A percentile compares a stretch with the other conserved stretches of the same genome.
phyloP scores from a whole-genome alignment of 2,329 filamentous ascomycete genomes.

The Hypoxylon sp. region DNA sequence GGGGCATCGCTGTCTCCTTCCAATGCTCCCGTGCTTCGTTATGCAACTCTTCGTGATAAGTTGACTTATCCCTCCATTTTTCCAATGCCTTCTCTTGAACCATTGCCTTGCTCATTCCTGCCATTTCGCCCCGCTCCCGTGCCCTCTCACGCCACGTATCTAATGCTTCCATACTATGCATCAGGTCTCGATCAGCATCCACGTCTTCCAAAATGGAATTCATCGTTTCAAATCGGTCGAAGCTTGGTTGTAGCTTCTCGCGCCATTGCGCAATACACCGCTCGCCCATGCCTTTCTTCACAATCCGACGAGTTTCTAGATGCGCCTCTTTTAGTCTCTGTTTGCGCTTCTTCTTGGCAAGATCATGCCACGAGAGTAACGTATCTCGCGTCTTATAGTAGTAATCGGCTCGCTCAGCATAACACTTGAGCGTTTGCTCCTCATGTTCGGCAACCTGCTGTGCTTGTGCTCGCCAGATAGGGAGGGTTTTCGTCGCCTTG shows the following conservation, averaged over 20 bases:
- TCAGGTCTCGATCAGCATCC: slow-evolving; percentile 39
- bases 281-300: slow-evolving; percentile 47
- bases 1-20: slow-evolving; percentile 36
- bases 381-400: slow-evolving; percentile 43
- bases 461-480: slow-evolving; percentile 41
- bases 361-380: slow-evolving; percentile 39
- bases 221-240: slow-evolving; percentile 41
- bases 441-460: slow-evolving; percentile 29
- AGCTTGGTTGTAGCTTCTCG: slow-evolving; percentile 39
- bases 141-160: slow-evolving; percentile 42
- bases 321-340: slow-evolving; percentile 45
- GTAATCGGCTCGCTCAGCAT: slow-evolving; percentile 43
- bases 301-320: slow-evolving; percentile 46
- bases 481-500: slow-evolving; percentile 39
- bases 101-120: slow-evolving; percentile 32
- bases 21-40: slow-evolving; percentile 40
- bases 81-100: slow-evolving; percentile 39
- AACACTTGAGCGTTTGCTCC: slow-evolving; percentile 37
- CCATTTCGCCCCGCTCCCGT: slow-evolving; percentile 35
- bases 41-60: slow-evolving; percentile 31
- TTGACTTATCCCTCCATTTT: slow-evolving; percentile 40
- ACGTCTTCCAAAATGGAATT: slow-evolving; percentile 39
- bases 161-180: slow-evolving; percentile 35
- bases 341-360: slow-evolving; percentile 44
- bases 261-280: slow-evolving; percentile 45